These are phyloP conservation scores for Pharnaceum exiguum DNA, from an alignment of 148 eudicot genomes.

Conservation along the genomic window DNA sequence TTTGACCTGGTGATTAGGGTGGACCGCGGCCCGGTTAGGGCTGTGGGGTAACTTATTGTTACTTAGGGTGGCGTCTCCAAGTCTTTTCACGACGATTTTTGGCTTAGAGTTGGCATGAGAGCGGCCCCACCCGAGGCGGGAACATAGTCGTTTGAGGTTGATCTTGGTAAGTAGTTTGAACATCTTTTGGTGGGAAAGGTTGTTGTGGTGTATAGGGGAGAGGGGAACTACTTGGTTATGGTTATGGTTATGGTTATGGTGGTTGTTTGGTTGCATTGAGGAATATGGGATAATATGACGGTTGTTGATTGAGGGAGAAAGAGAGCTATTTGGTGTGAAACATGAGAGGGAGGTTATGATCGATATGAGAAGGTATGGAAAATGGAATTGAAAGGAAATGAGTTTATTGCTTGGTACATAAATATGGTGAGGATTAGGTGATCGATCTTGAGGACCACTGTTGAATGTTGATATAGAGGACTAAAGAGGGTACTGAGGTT, in stretches of 20 bases:
- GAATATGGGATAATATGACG: no score
- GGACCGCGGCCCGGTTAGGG: slow-evolving; percentile 29
- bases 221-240: background rate
- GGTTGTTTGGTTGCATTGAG: slow-evolving; percentile 3
- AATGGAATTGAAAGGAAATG: background rate
- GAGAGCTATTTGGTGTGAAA: slow-evolving; percentile 11
- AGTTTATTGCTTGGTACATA: background rate
- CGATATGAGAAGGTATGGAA: no score
- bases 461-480: no score
- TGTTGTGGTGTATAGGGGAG: background rate
- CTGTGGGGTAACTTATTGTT: background rate
- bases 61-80: slow-evolving; percentile 19
- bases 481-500: no score
- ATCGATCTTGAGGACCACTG: no score
- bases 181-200: slow-evolving; percentile 40
- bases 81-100: slow-evolving; percentile 40
- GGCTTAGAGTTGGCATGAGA: slow-evolving; percentile 40
- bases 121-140: slow-evolving; percentile 43
- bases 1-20: slow-evolving; percentile 37
- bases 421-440: no score
- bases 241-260: background rate
- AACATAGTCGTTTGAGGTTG: slow-evolving; percentile 58
- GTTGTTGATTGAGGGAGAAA: slow-evolving; percentile 12
- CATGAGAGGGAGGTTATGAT: no score
- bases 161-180: slow-evolving; percentile 42